A percentile compares a stretch with the other conserved stretches of the same genome.
Conservation (phyloP, 1,139 yeast species). For the Insectozyma bohioensis region DNA sequence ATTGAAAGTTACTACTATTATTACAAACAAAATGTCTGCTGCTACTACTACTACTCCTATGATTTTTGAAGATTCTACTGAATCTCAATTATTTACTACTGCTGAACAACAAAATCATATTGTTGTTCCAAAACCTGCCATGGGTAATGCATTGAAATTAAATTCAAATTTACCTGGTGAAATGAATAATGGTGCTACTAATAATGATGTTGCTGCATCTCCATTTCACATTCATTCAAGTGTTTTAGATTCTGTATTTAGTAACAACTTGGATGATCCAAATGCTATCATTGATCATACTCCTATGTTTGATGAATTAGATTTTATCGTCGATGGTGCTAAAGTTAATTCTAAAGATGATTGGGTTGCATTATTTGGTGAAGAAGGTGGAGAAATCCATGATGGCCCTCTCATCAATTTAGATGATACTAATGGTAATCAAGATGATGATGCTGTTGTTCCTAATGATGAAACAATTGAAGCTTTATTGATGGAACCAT, state of each 20-base stretch:
- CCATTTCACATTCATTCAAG: slow-evolving; percentile 58
- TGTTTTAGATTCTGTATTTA: slow-evolving; percentile 62
- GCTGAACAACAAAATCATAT: slow-evolving; percentile 4
- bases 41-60: slow-evolving; percentile 13
- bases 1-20: slow-evolving; percentile 6
- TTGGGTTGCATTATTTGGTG: slow-evolving; percentile 67
- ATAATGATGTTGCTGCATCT: slow-evolving; percentile 20
- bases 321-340: slow-evolving; percentile 45
- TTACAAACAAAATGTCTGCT: slow-evolving; percentile 24
- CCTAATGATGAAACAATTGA: slow-evolving; percentile 25
- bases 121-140: slow-evolving; percentile 4
- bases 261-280: slow-evolving; percentile 42
- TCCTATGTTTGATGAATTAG: slow-evolving; percentile 67
- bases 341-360: slow-evolving; percentile 48
- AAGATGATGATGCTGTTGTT: slow-evolving; percentile 14
- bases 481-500: slow-evolving; percentile 14
- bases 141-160: slow-evolving; percentile 4
- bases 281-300: slow-evolving; percentile 44
- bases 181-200: neutral
- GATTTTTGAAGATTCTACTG: slow-evolving; percentile 10
- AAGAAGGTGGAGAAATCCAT: slow-evolving; percentile 21
- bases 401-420: slow-evolving; percentile 13
- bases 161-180: slow-evolving; percentile 3
- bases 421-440: slow-evolving; percentile 6
- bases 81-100: slow-evolving; percentile 7